Percentiles rank a stretch among this genome's conserved stretches.
These are phyloP conservation scores for Mediolabrus comicus DNA, from an alignment of 108 stramenopile genomes.

Conservation along the genomic window DNA sequence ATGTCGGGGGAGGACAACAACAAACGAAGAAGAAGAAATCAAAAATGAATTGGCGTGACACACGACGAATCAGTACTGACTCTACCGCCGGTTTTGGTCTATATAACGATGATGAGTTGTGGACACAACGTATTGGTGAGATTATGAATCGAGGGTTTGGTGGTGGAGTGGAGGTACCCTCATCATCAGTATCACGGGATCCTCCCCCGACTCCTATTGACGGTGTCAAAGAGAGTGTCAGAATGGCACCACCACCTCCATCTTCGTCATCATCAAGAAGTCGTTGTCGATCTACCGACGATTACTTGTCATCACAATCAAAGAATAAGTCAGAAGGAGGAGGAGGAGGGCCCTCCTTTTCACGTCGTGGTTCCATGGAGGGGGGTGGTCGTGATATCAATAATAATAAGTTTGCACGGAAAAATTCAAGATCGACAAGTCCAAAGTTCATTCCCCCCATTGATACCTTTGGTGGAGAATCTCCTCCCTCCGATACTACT, in stretches of 20 bases:
- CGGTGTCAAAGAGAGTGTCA: background rate
- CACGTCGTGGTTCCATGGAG: background rate
- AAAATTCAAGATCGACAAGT: background rate
- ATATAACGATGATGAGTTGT: background rate
- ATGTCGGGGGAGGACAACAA: no score
- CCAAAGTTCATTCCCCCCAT: background rate
- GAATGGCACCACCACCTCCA: no score
- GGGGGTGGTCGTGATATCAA: no score
- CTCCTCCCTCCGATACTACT: background rate
- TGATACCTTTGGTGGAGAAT: background rate
- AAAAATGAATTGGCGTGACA: no score
- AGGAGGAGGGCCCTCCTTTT: no score
- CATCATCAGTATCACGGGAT: background rate
- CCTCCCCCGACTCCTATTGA: background rate
- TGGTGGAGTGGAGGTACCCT: background rate
- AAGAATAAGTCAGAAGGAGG: background rate
- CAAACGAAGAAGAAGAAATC: no score
- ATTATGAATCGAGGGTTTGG: background rate
- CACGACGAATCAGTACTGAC: no score
- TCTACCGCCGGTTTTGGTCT: no score
- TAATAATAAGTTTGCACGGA: background rate
- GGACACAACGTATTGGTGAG: background rate
- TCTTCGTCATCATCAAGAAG: background rate
- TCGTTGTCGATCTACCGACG: background rate
- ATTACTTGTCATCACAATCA: background rate